These are phyloP conservation scores for Solanum ossicruentum DNA, from an alignment of 257 asterid genomes.

Conservation along the genomic window DNA sequence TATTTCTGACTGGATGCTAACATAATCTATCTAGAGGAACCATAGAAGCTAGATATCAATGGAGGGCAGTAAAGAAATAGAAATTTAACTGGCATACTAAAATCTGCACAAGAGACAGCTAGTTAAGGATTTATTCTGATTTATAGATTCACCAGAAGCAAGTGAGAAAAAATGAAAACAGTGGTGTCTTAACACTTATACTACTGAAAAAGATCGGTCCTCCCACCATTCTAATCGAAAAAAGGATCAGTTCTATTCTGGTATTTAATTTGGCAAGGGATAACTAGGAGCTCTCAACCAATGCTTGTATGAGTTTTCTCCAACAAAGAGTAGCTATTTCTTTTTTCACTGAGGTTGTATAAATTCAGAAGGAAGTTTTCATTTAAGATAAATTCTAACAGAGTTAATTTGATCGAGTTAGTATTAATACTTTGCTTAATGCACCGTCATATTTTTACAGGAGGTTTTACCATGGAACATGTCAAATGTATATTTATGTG, in stretches of 20 bases:
- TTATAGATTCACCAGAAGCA: background rate
- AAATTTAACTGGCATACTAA: background rate
- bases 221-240: background rate
- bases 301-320: background rate
- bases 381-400: background rate
- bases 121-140: background rate
- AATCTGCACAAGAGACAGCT: background rate
- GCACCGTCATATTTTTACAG: background rate
- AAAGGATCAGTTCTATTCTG: background rate
- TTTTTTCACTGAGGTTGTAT: background rate
- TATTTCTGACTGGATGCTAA: background rate
- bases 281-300: background rate
- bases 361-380: background rate
- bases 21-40: background rate
- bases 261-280: background rate
- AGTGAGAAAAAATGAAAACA: background rate
- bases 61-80: background rate
- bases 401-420: background rate
- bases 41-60: background rate
- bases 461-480: background rate
- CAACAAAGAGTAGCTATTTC: background rate
- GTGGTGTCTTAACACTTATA: background rate
- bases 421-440: background rate
- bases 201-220: background rate
- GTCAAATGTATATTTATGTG: background rate